These are phyloP conservation scores for Taphrina betulina DNA, from an alignment of 1,139 yeast genomes.

Conservation along the genomic window DNA sequence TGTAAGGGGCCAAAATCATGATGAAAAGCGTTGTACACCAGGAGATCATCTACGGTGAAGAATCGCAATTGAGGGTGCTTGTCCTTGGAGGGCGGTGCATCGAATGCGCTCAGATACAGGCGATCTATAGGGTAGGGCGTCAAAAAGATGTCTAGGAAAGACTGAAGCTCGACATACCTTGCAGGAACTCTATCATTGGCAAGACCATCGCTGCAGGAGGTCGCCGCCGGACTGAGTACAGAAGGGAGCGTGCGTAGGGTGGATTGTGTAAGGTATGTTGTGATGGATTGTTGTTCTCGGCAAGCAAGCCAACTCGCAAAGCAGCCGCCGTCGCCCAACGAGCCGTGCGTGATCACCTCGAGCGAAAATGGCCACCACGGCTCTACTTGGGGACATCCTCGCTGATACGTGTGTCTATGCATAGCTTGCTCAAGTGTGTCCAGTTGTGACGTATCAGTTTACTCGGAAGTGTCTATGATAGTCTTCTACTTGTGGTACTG, in stretches of 20 bases:
- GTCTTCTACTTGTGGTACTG: slow-evolving; percentile 57
- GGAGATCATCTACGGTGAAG: slow-evolving; percentile 86
- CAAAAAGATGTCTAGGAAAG: too few relatives aligned
- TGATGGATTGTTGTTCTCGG: slow-evolving; percentile 1
- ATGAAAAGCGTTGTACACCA: slow-evolving; percentile 90
- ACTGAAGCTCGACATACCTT: slow-evolving; percentile 31
- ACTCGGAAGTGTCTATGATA: too few relatives aligned
- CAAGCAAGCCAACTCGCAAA: not conserved
- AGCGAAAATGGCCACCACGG: too few relatives aligned
- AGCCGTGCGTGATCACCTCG: not conserved
- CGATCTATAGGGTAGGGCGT: slow-evolving; percentile 53
- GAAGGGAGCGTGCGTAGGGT: too few relatives aligned
- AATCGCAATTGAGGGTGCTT: slow-evolving; percentile 58
- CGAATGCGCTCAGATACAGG: slow-evolving; percentile 87
- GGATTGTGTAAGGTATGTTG: slow-evolving; percentile 1
- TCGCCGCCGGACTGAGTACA: too few relatives aligned
- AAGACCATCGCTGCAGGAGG: slow-evolving; percentile 8
- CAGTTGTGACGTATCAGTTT: too few relatives aligned
- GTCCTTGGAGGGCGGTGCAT: slow-evolving; percentile 69
- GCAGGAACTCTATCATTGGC: slow-evolving; percentile 36
- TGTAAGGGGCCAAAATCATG: slow-evolving; percentile 95
- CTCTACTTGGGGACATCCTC: too few relatives aligned
- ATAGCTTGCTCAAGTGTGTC: too few relatives aligned
- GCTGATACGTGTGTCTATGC: too few relatives aligned
- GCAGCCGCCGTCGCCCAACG: not conserved